Conservation (phyloP, 1,139 yeast species). For the Geotrichum candidum region DNA sequence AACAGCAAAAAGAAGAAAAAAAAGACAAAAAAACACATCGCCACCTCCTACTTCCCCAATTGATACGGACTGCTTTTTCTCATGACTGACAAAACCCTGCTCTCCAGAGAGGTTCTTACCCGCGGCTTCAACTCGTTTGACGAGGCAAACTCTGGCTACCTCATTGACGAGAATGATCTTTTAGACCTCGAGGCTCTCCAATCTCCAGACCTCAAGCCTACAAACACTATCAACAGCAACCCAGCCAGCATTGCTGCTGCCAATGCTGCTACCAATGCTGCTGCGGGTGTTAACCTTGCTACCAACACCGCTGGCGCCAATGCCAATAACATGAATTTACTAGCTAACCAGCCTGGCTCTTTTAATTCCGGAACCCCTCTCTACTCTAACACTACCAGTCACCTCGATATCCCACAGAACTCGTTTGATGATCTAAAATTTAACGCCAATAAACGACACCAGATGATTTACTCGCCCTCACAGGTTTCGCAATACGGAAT, state of each 20-base stretch:
- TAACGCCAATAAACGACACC: slow-evolving; percentile 3
- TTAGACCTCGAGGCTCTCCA: slow-evolving; percentile 27
- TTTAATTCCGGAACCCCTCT: neutral
- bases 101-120: slow-evolving; percentile 27
- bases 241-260: neutral
- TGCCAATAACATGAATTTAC: neutral
- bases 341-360: neutral
- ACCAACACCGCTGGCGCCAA: neutral
- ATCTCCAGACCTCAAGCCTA: slow-evolving; percentile 21
- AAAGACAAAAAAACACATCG: too few species aligned
- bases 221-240: neutral
- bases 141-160: slow-evolving; percentile 24
- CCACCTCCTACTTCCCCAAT: neutral
- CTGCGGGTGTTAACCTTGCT: neutral
- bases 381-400: neutral
- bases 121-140: slow-evolving; percentile 30
- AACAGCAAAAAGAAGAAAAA: too few species aligned
- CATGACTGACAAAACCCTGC: slow-evolving; percentile 8
- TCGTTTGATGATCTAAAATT: neutral
- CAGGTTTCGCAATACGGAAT: slow-evolving; percentile 16
- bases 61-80: neutral
- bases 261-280: neutral
- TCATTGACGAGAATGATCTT: slow-evolving; percentile 32
- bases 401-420: neutral
- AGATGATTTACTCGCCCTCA: neutral